Conservation (phyloP, 1,284 basidiomycete genomes). For the Sanghuangporus weigelae region DNA sequence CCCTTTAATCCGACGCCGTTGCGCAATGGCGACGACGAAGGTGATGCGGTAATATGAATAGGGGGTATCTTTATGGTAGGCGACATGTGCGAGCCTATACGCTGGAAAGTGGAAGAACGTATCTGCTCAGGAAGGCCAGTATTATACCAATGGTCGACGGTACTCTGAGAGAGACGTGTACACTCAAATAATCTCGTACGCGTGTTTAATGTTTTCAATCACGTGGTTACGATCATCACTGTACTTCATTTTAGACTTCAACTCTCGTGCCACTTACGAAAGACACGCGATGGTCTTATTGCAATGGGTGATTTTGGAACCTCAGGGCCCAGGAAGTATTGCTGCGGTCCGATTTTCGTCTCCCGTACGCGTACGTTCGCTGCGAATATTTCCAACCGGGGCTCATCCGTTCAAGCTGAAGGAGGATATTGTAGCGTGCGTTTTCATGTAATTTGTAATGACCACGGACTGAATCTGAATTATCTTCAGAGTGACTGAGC, state of each 20-base stretch:
- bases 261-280: background rate
- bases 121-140: background rate
- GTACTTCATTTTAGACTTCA: background rate
- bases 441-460: constrained; percentile 5
- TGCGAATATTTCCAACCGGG: constrained; percentile 59
- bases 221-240: background rate
- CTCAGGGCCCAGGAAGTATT: constrained; percentile 46
- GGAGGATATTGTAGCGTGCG: constrained; percentile 52
- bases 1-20: constrained; percentile 34
- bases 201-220: background rate
- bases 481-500: constrained; percentile 55
- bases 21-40: constrained; percentile 11
- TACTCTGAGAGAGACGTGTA: background rate
- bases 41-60: constrained; percentile 35
- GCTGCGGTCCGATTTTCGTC: constrained; percentile 61
- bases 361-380: constrained; percentile 55
- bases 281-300: constrained; percentile 38
- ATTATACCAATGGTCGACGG: background rate
- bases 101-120: background rate
- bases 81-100: constrained; percentile 15
- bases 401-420: constrained; percentile 53
- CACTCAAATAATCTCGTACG: background rate
- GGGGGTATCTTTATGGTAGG: constrained; percentile 36
- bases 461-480: background rate
- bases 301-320: constrained; percentile 63